These are phyloP conservation scores for Novymonas esmeraldas DNA, from an alignment of 208 protist species.

Conservation along the genomic window DNA sequence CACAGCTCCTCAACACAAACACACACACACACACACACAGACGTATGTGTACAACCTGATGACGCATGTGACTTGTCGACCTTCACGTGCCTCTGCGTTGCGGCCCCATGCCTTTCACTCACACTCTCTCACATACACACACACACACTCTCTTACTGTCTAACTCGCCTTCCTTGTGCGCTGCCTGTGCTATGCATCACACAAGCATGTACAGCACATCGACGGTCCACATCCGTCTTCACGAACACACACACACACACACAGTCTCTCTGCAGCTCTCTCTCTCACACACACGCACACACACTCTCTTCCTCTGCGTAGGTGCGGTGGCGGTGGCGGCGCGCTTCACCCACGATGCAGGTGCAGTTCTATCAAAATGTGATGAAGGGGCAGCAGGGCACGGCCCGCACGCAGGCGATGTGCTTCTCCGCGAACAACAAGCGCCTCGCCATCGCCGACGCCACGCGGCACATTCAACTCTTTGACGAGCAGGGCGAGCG, in stretches of 20 bases:
- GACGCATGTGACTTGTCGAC: no score
- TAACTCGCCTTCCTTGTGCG: no score
- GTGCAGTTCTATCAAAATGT: conserved; percentile 93
- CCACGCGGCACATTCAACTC: conserved; percentile 89
- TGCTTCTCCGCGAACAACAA: conserved; percentile 96
- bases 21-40: no score
- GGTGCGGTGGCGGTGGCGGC: not conserved
- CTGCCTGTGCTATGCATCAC: no score
- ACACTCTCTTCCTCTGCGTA: not conserved
- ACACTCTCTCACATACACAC: no score
- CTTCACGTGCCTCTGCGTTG: no score
- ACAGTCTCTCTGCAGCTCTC: not conserved
- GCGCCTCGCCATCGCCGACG: conserved; percentile 91
- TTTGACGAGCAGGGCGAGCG: conserved; percentile 96
- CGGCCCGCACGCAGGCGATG: conserved; percentile 91
- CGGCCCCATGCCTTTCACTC: no score
- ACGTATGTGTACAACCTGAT: no score
- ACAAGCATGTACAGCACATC: no score
- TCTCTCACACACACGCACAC: not conserved
- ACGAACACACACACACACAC: not conserved
- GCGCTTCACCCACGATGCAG: conserved; percentile 76
- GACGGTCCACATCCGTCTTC: not conserved
- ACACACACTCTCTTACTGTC: no score
- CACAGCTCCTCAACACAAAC: no score
- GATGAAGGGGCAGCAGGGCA: conserved; percentile 61